Evolutionary conservation across 768 basidiomycete genomes (phyloP).

Genomic region (Neoboletus subvelutipes): DNA sequence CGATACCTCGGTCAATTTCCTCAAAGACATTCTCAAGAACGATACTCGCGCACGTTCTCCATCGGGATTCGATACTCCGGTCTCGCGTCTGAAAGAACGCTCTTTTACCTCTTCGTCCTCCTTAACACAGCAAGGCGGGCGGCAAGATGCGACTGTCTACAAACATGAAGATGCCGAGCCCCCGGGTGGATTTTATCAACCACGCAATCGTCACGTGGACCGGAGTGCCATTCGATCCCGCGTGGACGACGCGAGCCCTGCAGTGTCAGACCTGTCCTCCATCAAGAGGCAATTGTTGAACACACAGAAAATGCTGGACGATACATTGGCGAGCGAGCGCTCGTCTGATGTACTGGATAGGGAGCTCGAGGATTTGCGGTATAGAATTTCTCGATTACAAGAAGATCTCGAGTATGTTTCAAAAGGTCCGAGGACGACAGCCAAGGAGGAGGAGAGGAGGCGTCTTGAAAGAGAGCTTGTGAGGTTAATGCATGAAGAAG

Average conservation of each 20-base stretch:
- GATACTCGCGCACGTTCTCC: constrained; percentile 78
- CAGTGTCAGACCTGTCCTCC: constrained; percentile 72
- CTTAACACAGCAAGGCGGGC: constrained; percentile 47
- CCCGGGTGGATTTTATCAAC: constrained; percentile 70
- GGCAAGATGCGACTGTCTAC: constrained; percentile 91
- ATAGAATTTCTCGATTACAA: constrained; percentile 80
- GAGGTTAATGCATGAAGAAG: constrained; percentile 80
- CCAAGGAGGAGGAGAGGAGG: constrained; percentile 83
- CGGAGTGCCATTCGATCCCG: constrained; percentile 76
- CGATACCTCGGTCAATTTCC: constrained; percentile 82
- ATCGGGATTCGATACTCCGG: constrained; percentile 46
- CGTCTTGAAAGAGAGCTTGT: constrained; percentile 86
- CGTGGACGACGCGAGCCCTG: constrained; percentile 60
- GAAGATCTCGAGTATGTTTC: constrained; percentile 90
- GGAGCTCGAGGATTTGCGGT: constrained; percentile 84
- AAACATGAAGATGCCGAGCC: constrained; percentile 70
- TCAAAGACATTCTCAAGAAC: constrained; percentile 84
- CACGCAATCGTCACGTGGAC: constrained; percentile 81
- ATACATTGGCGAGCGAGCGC: constrained; percentile 60
- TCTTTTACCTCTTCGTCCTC: constrained; percentile 63
- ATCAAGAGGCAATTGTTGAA: constrained; percentile 82
- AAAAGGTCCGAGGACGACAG: constrained; percentile 64
- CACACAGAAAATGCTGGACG: constrained; percentile 79
- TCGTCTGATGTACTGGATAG: constrained; percentile 92
- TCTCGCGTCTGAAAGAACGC: constrained; percentile 65